phyloP scores from a whole-genome alignment of 2,329 filamentous ascomycete genomes.

The Epichloe glyceriae region DNA sequence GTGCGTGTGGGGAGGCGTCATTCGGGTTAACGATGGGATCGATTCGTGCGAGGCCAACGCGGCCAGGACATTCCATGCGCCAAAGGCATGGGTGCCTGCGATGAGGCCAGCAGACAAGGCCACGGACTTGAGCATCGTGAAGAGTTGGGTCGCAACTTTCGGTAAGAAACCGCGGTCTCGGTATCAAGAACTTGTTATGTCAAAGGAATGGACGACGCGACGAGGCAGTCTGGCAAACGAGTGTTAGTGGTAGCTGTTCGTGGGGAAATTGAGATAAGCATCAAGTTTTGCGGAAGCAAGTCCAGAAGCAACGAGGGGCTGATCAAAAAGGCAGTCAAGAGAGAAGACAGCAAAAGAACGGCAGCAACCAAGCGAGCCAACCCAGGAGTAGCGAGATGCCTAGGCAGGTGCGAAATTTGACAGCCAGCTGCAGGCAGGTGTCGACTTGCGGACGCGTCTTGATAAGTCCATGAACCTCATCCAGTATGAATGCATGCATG shows the following conservation, averaged over 20 bases:
- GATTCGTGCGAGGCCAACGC: slow-evolving; percentile 55
- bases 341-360: not conserved
- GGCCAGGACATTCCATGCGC: slow-evolving; percentile 74
- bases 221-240: slow-evolving; percentile 18
- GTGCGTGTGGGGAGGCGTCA: slow-evolving; percentile 49
- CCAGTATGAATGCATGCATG: too few relatives aligned
- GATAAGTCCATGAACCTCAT: not conserved
- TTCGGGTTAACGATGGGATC: slow-evolving; percentile 63
- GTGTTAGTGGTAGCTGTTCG: slow-evolving; percentile 8
- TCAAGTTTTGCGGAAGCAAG: not conserved
- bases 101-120: slow-evolving; percentile 22
- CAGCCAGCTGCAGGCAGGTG: not conserved
- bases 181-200: not conserved
- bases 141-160: not conserved
- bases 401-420: not conserved
- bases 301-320: not conserved
- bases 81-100: slow-evolving; percentile 51
- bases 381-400: not conserved
- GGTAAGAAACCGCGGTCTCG: not conserved
- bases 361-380: not conserved
- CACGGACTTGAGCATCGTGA: slow-evolving; percentile 22
- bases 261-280: not conserved
- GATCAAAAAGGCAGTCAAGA: not conserved
- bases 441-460: not conserved
- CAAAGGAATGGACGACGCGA: slow-evolving; percentile 24